Conservation (phyloP, 495 filamentous ascomycete genomes). For the Melanomma pulvis-pyrius region DNA sequence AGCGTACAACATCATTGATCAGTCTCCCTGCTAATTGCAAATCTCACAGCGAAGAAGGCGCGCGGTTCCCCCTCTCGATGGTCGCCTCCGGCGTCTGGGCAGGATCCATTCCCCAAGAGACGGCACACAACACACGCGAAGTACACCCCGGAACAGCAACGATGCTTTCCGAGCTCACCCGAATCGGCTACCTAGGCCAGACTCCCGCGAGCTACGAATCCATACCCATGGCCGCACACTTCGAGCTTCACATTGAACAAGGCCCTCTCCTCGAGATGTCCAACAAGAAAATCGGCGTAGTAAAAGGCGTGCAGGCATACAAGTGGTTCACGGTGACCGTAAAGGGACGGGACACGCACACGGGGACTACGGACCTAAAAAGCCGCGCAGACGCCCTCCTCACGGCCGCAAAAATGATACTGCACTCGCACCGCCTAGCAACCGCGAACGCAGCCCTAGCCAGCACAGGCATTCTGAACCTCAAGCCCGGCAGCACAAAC, state of each 20-base stretch:
- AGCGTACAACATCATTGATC: not conserved
- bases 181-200: constrained; percentile 69
- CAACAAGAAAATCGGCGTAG: constrained; percentile 67
- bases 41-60: constrained; percentile 66
- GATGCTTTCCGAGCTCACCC: constrained; percentile 68
- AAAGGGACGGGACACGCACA: constrained; percentile 69
- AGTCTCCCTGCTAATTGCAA: not conserved
- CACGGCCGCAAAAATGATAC: constrained; percentile 68
- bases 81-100: constrained; percentile 77
- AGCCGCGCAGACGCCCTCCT: constrained; percentile 67
- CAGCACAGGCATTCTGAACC: constrained; percentile 70
- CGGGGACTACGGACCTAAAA: constrained; percentile 71
- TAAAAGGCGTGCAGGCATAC: constrained; percentile 70
- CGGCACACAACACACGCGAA: constrained; percentile 63
- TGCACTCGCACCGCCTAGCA: constrained; percentile 65
- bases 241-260: constrained; percentile 85
- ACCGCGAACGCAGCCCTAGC: constrained; percentile 60
- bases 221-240: constrained; percentile 76
- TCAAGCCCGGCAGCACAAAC: constrained; percentile 70
- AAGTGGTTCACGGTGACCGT: constrained; percentile 72
- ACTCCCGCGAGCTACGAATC: constrained; percentile 59
- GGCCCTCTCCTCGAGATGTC: constrained; percentile 68
- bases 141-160: constrained; percentile 58
- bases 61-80: constrained; percentile 79
- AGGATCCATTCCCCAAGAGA: constrained; percentile 62